A percentile compares a stretch with the other conserved stretches of the same genome.
Conservation (phyloP, 2,329 filamentous ascomycete genomes). For the Cordyceps cicadae region DNA sequence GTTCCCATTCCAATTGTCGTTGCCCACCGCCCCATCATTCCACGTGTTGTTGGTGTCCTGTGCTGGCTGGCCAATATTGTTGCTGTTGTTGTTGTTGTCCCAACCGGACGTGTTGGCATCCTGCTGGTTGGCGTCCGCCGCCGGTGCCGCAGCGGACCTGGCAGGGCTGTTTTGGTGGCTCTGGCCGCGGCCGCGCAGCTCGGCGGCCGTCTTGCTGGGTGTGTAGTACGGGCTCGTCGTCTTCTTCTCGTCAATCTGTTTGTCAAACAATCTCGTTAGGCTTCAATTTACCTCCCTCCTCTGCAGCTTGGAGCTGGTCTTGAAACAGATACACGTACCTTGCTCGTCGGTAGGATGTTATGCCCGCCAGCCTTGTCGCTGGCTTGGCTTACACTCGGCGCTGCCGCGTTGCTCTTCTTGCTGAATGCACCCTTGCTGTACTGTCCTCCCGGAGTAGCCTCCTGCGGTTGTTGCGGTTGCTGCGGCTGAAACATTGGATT, state of each 20-base stretch:
- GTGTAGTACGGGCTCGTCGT: slow-evolving; percentile 13
- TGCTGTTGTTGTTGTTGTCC: neutral
- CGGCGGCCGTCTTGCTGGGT: slow-evolving; percentile 7
- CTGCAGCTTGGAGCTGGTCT: neutral
- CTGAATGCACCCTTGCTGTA: slow-evolving; percentile 11
- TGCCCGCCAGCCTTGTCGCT: neutral
- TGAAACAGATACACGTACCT: slow-evolving; percentile 1
- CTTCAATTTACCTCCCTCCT: no score
- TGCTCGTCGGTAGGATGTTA: slow-evolving; percentile 10
- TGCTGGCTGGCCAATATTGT: neutral
- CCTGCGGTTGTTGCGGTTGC: slow-evolving; percentile 3
- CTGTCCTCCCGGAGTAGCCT: neutral
- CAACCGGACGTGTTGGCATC: neutral
- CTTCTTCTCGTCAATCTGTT: slow-evolving; percentile 5
- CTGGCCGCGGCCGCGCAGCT: slow-evolving; percentile 5
- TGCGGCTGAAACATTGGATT: slow-evolving; percentile 1
- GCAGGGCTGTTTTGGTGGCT: slow-evolving; percentile 12
- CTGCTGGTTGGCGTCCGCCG: neutral
- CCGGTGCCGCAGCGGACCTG: neutral
- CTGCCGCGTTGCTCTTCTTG: neutral
- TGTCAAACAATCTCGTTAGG: neutral
- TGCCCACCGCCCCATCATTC: no score
- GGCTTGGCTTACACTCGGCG: slow-evolving; percentile 10
- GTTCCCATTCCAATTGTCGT: no score
- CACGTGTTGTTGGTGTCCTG: no score